phyloP scores from a whole-genome alignment of 805 yeast genomes.

The Middelhovenomyces tepae region DNA sequence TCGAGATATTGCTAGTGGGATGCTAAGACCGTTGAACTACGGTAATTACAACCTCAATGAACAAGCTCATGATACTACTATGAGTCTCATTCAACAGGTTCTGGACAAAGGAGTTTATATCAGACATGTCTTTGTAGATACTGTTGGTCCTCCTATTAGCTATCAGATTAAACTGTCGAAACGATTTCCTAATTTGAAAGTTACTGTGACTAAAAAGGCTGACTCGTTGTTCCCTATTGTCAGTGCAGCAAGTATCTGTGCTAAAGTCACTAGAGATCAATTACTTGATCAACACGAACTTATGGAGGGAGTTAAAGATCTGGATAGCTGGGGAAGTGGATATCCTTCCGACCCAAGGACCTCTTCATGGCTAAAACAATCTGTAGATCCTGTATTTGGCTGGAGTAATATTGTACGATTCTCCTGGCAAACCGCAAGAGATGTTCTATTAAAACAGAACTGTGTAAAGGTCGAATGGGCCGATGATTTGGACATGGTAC shows the following conservation, averaged over 20 bases:
- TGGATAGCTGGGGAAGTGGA: constrained; percentile 69
- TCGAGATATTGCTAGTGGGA: constrained; percentile 76
- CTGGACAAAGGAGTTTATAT: constrained; percentile 54
- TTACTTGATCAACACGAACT: constrained; percentile 30
- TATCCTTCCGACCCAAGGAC: constrained; percentile 93
- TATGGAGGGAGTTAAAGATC: constrained; percentile 19
- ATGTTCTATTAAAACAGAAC: constrained; percentile 47
- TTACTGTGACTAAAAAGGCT: constrained; percentile 90
- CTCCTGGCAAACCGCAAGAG: constrained; percentile 91
- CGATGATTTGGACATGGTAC: constrained; percentile 33
- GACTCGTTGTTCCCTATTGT: constrained; percentile 89
- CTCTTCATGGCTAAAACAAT: constrained; percentile 55
- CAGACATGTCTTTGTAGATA: constrained; percentile 76
- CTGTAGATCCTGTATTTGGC: constrained; percentile 69
- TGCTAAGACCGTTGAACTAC: constrained; percentile 54
- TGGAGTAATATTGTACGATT: constrained; percentile 75
- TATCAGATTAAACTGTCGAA: constrained; percentile 68
- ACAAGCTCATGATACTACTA: constrained; percentile 95
- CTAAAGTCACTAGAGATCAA: constrained; percentile 89
- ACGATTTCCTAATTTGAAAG: constrained; percentile 58
- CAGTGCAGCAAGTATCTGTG: constrained; percentile 89
- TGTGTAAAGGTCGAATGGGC: constrained; percentile 56
- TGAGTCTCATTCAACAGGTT: constrained; percentile 60
- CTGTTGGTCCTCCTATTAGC: constrained; percentile 89
- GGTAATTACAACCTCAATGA: constrained; percentile 73